Percentiles rank a stretch among this genome's conserved stretches.
Conservation (phyloP, 1,284 basidiomycete species). For the Rhodotorula sp. region DNA sequence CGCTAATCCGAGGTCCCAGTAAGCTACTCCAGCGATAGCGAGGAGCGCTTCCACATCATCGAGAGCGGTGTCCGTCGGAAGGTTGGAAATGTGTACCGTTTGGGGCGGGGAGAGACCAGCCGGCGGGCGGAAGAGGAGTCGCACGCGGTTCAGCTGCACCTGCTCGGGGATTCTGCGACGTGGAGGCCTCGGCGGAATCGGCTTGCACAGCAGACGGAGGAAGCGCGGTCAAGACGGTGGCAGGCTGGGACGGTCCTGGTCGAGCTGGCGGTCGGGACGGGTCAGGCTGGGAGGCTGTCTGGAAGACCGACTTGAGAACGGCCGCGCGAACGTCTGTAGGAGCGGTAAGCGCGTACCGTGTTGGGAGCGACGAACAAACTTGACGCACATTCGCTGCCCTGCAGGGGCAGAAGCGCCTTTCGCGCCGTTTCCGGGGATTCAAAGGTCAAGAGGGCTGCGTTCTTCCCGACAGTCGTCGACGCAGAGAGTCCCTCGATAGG, state of each 20-base stretch:
- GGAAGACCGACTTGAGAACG: not conserved
- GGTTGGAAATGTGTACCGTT: not conserved
- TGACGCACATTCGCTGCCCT: not conserved
- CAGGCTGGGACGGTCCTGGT: not conserved
- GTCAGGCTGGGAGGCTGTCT: too few species aligned
- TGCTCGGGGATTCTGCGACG: too few species aligned
- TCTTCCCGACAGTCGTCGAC: not conserved
- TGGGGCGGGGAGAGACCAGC: not conserved
- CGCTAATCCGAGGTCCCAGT: too few species aligned
- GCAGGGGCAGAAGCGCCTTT: not conserved
- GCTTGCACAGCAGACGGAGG: too few species aligned
- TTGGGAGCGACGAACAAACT: not conserved
- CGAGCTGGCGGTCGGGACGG: too few species aligned
- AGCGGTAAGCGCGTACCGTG: not conserved
- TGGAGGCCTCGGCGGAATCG: too few species aligned
- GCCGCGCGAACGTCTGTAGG: not conserved
- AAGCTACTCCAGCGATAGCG: not conserved
- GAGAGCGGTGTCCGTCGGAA: not conserved
- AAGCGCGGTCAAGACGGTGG: not conserved
- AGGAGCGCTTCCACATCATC: not conserved
- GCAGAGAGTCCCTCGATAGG: not conserved
- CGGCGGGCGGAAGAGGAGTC: not conserved
- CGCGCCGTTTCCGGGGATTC: not conserved
- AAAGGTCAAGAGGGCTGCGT: not conserved
- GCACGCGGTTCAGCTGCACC: too few species aligned